Evolutionary conservation across 495 filamentous ascomycete species (phyloP), one percentile per base, ranked within the genome.

Genomic region (Hypoxylon intermedium): DNA sequence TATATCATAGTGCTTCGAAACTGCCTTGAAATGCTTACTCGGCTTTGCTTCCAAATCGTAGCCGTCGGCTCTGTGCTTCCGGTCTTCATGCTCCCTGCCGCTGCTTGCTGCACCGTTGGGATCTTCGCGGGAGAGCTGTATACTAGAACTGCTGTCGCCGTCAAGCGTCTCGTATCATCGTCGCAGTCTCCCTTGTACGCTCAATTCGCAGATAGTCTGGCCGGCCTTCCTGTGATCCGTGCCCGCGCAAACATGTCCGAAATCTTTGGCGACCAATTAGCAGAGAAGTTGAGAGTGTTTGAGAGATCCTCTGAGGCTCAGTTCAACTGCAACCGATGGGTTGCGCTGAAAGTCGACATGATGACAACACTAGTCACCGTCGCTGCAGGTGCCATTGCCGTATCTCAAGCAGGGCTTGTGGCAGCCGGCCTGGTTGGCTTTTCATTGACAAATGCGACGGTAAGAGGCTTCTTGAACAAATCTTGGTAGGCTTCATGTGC

Each of bases 261-360:
- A 19, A 72, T 70, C 2, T 81, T 81, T 46, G 67, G 75, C 21
- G 40, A 69, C 5, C 65, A 77, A 30, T 62, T 82, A 11, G 79
- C 79, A 2, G 74, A 76, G 3, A 74, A 74, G 44, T 33, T 80
- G 24, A 71, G 74, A 4, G 68, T 73, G 0, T 71, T 74, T 34
- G 70, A 72, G 18, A 72, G 71, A 3, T 67, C 76, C 3, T 65
- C 68, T 1, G 78, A 81, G 48, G 72, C 79, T 3, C 74, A 76
- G 13, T 79, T 75, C 50, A 81, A 81, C 60, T 74, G 74, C 48
- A 82, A 82, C 55, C 75, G 79, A 36, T 82, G 79, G 79, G 75
- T 82, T 2, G 71, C 77, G 1, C 68, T 82, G 5, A 74, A 78
- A 16, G 65, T 79, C 12, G 79, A 82, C 56, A 71, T 80, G 63